A percentile compares a stretch with the other conserved stretches of the same genome.
These are phyloP conservation scores for Penicillium sp. DNA, from an alignment of 2,329 filamentous ascomycete species.

Conservation along the genomic window DNA sequence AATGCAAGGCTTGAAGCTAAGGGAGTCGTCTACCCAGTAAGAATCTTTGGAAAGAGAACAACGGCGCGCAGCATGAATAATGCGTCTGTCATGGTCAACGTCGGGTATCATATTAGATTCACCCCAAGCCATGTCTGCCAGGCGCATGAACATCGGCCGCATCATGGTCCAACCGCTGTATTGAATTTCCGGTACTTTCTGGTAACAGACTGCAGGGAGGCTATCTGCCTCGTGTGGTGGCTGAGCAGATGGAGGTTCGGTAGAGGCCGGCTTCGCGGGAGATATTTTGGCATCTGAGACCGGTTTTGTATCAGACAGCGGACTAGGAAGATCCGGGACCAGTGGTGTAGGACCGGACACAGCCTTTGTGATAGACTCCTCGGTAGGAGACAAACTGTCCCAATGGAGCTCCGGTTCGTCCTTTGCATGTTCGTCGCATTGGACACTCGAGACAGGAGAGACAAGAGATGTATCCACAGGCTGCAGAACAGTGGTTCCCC, in stretches of 20 bases:
- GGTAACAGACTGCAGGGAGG: constrained; percentile 2
- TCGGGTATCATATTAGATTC: constrained; percentile 10
- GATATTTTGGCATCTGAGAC: not conserved
- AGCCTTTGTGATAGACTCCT: not conserved
- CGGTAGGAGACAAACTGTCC: not conserved
- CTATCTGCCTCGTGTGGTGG: not conserved
- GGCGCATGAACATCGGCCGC: constrained; percentile 8
- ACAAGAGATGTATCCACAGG: not conserved
- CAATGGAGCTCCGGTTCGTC: not conserved
- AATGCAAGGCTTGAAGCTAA: constrained; percentile 3
- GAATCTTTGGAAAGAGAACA: constrained; percentile 5
- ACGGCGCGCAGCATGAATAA: constrained; percentile 8
- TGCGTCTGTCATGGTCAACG: not conserved
- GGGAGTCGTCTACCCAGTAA: constrained; percentile 7
- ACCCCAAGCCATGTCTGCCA: constrained; percentile 12
- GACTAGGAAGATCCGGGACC: not conserved
- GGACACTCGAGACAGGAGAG: not conserved
- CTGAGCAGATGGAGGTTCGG: not conserved
- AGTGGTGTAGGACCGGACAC: not conserved
- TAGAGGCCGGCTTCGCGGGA: not conserved
- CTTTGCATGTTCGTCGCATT: not conserved
- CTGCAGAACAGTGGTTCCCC: not conserved
- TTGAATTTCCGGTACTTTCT: not conserved
- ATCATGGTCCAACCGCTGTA: constrained; percentile 10
- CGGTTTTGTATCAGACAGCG: not conserved